Evolutionary conservation across 2,329 filamentous ascomycete genomes (phyloP).

Genomic region (Fusarium nygamai): DNA sequence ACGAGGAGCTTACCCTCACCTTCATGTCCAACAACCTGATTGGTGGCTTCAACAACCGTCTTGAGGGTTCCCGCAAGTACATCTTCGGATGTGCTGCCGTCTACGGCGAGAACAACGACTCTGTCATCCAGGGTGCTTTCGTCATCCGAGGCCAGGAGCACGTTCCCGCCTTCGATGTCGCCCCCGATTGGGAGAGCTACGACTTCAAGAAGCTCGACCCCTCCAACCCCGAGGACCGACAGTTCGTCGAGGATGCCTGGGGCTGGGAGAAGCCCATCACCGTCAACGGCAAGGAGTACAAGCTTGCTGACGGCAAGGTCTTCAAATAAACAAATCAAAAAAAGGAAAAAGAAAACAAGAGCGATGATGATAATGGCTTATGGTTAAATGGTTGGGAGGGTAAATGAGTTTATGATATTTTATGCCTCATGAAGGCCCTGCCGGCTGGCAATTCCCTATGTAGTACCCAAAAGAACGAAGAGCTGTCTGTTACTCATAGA

Average conservation of each 20-base stretch:
- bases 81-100: constrained; percentile 92
- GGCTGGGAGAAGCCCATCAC: constrained; percentile 86
- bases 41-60: constrained; percentile 96
- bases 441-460: constrained; percentile 35
- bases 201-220: constrained; percentile 95
- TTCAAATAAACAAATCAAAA: constrained; percentile 81
- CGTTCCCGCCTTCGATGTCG: constrained; percentile 90
- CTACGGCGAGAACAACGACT: constrained; percentile 89
- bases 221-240: constrained; percentile 82
- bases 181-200: constrained; percentile 97
- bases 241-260: constrained; percentile 89
- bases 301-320: constrained; percentile 93
- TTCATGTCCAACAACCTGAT: constrained; percentile 99
- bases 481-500: constrained; percentile 28
- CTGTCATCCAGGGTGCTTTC: constrained; percentile 92
- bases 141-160: constrained; percentile 92
- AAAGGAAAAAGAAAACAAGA: constrained; percentile 28
- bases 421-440: constrained; percentile 39
- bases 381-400: constrained; percentile 44
- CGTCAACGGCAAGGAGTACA: constrained; percentile 87
- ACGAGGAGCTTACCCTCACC: constrained; percentile 93
- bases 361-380: constrained; percentile 48
- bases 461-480: constrained; percentile 31
- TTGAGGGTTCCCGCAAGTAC: constrained; percentile 98
- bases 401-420: constrained; percentile 45